Conservation (phyloP, 441 rosid genomes). For the Pelargonium citronellum region DNA sequence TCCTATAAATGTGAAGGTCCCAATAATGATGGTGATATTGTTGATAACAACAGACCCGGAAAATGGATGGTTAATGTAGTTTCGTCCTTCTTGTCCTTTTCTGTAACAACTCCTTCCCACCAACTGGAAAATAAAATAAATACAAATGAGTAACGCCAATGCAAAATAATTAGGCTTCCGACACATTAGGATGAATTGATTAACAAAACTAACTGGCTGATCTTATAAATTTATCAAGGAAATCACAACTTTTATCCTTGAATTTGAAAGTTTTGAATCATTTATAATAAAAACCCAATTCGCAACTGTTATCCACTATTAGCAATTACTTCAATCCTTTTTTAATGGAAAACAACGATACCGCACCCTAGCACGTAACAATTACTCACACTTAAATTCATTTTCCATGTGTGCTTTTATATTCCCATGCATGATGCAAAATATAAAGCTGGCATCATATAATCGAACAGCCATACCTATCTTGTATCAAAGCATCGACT, state of each 20-base stretch:
- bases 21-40: neutral
- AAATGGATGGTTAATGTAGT: slow-evolving; percentile 57
- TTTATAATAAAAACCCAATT: too few species aligned
- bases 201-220: too few species aligned
- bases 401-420: neutral
- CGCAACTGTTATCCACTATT: too few species aligned
- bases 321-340: too few species aligned
- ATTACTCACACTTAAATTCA: neutral
- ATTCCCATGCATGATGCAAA: neutral
- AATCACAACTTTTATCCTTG: too few species aligned
- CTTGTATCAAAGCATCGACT: slow-evolving; percentile 81
- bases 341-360: too few species aligned
- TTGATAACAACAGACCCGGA: slow-evolving; percentile 47
- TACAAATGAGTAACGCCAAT: neutral
- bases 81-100: slow-evolving; percentile 76
- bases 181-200: neutral
- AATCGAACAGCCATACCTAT: slow-evolving; percentile 44
- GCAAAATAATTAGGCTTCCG: neutral
- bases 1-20: neutral
- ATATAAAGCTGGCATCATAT: slow-evolving; percentile 1
- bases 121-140: slow-evolving; percentile 51
- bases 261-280: too few species aligned
- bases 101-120: slow-evolving; percentile 85
- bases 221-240: too few species aligned
- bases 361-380: too few species aligned